Conservation (phyloP, 2,329 filamentous ascomycete species). For the Epichloe brachyelytri region DNA sequence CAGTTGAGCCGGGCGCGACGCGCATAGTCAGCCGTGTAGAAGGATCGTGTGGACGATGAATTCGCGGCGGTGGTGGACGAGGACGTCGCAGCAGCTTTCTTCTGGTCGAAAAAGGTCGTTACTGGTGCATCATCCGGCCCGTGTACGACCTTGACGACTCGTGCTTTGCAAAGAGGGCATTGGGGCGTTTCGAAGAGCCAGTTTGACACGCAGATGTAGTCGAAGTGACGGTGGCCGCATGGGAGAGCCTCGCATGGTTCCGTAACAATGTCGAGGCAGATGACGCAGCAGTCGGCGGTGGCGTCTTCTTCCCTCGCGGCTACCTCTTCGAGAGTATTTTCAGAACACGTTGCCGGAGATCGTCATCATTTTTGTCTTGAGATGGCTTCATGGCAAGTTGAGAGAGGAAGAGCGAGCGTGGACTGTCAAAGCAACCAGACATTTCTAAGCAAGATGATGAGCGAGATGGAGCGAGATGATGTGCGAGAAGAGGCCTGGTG, state of each 20-base stretch:
- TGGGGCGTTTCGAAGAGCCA: slow-evolving; percentile 63
- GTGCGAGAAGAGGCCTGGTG: background rate
- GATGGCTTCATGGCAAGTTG: background rate
- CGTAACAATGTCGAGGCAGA: slow-evolving; percentile 68
- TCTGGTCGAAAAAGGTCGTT: slow-evolving; percentile 39
- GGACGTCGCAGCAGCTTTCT: slow-evolving; percentile 8
- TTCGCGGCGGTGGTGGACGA: slow-evolving; percentile 2
- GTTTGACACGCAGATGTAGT: slow-evolving; percentile 70
- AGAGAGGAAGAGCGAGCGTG: no score
- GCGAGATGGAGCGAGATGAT: no score
- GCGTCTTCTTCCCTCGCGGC: slow-evolving; percentile 13
- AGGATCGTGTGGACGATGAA: background rate
- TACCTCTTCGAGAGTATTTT: slow-evolving; percentile 31
- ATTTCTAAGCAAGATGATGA: background rate
- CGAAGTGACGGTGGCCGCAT: slow-evolving; percentile 70
- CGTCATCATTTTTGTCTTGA: slow-evolving; percentile 10
- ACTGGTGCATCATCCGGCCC: slow-evolving; percentile 37
- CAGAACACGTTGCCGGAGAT: slow-evolving; percentile 29
- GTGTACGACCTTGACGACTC: slow-evolving; percentile 49
- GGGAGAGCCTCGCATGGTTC: slow-evolving; percentile 61
- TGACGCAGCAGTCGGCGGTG: slow-evolving; percentile 51
- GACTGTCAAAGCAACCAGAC: background rate
- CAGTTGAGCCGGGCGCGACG: background rate
- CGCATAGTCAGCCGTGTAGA: background rate
- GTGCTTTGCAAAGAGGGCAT: slow-evolving; percentile 67